Conservation (phyloP, 345 rosid genomes). For the Hevea brasiliensis region DNA sequence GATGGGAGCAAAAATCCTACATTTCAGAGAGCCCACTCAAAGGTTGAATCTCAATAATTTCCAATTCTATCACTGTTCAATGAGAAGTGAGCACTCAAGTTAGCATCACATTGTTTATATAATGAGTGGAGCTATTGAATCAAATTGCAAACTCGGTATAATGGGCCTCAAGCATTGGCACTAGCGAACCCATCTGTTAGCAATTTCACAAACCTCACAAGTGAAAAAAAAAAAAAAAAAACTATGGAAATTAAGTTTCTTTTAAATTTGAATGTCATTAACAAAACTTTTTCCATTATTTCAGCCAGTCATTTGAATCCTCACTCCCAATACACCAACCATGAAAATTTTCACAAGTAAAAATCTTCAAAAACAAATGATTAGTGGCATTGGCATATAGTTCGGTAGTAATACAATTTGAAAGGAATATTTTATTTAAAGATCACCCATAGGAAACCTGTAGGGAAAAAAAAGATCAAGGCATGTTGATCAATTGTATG, state of each 20-base stretch:
- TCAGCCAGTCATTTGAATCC: not conserved
- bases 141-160: too few relatives aligned
- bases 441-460: not conserved
- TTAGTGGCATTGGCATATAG: not conserved
- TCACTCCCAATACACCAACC: not conserved
- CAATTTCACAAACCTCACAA: not conserved
- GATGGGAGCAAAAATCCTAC: too few relatives aligned
- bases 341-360: not conserved
- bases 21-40: too few relatives aligned
- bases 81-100: too few relatives aligned
- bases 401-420: not conserved
- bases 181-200: too few relatives aligned
- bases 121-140: too few relatives aligned
- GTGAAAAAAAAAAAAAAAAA: too few relatives aligned
- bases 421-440: slow-evolving; percentile 12
- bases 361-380: not conserved
- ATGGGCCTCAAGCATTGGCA: too few relatives aligned
- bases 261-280: not conserved
- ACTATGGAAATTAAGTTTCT: not conserved
- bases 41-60: too few relatives aligned
- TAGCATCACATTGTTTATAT: too few relatives aligned
- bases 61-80: too few relatives aligned
- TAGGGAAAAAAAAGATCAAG: not conserved
- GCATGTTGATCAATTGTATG: slow-evolving; percentile 10
- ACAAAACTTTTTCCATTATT: not conserved